A percentile compares a stretch with the other conserved stretches of the same genome.
Evolutionary conservation across 108 stramenopile species (phyloP).

Genomic region (Conticribra guillardii): DNA sequence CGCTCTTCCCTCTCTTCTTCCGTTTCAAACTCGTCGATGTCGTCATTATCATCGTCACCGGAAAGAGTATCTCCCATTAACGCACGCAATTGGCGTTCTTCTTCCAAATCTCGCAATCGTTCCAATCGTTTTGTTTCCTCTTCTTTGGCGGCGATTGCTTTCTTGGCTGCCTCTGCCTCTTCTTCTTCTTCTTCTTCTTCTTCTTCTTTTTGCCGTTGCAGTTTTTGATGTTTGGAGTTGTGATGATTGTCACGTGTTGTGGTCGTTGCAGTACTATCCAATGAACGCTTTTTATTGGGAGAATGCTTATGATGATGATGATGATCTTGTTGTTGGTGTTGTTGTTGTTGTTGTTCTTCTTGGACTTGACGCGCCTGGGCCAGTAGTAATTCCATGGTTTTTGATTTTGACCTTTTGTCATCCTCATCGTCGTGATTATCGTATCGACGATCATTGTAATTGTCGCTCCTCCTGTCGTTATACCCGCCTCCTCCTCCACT

Average conservation of each 20-base stretch:
- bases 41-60: conserved; percentile 14
- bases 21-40: conserved; percentile 45
- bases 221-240: neutral
- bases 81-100: conserved; percentile 42
- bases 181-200: conserved; percentile 14
- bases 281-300: neutral
- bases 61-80: conserved; percentile 27
- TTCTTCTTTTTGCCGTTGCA: conserved; percentile 15
- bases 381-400: conserved; percentile 39
- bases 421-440: neutral
- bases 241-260: conserved; percentile 9
- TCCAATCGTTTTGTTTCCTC: conserved; percentile 34
- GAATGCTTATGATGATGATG: neutral
- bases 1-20: conserved; percentile 59
- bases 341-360: conserved; percentile 11
- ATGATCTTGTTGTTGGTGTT: neutral
- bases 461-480: no score
- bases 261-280: neutral
- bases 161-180: conserved; percentile 11
- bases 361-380: conserved; percentile 44
- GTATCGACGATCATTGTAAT: no score
- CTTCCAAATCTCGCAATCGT: conserved; percentile 33
- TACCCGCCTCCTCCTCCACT: neutral
- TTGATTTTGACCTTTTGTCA: neutral
- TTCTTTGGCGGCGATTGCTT: conserved; percentile 7